Percentiles rank a stretch among this genome's conserved stretches.
Conservation (phyloP, 1,139 yeast species). For the Pneumocystis sp. region DNA sequence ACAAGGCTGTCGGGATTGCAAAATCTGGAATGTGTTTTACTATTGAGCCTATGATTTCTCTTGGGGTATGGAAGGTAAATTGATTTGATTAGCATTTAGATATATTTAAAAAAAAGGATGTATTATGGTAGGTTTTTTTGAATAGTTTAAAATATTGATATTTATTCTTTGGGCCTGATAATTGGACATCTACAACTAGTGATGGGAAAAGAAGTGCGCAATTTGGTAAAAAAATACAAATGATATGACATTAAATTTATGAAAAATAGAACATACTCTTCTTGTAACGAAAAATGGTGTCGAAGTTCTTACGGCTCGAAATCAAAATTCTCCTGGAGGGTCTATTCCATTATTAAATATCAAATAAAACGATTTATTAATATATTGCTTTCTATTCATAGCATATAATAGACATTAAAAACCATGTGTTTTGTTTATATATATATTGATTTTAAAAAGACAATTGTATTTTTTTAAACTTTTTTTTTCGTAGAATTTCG, state of each 20-base stretch:
- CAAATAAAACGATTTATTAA: neutral
- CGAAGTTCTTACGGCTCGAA: constrained; percentile 77
- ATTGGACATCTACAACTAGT: constrained; percentile 86
- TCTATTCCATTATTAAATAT: constrained; percentile 41
- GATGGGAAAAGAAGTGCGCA: constrained; percentile 89
- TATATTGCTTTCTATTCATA: neutral
- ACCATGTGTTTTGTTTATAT: neutral
- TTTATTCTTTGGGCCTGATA: constrained; percentile 79
- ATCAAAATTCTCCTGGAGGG: constrained; percentile 75
- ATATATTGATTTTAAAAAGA: neutral
- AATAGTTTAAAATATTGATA: neutral
- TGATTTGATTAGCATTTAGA: neutral
- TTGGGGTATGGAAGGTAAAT: constrained; percentile 60
- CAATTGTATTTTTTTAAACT: constrained; percentile 26
- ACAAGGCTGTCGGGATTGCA: constrained; percentile 85
- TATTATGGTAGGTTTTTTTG: neutral
- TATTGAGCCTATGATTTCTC: constrained; percentile 92
- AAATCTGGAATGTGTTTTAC: constrained; percentile 96
- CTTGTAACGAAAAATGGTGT: constrained; percentile 88
- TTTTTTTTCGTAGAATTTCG: constrained; percentile 83
- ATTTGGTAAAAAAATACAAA: constrained; percentile 32
- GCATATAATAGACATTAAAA: neutral
- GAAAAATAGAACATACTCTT: constrained; percentile 50
- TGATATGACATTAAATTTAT: neutral
- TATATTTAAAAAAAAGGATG: neutral